Evolutionary conservation across 164 flowering plant genomes (phyloP).

Genomic region (Pachysandra terminalis): DNA sequence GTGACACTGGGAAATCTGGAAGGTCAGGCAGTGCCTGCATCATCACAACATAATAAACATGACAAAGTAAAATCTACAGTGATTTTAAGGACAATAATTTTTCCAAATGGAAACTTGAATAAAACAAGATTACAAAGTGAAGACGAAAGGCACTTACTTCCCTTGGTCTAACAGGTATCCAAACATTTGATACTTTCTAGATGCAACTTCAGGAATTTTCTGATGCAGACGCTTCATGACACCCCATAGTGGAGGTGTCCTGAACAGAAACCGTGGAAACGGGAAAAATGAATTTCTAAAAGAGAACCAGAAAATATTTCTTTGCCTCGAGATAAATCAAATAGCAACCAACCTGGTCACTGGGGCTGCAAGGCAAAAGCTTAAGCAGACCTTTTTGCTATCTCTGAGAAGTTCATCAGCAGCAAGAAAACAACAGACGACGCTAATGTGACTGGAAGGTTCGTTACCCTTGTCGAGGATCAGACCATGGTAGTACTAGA

Average conservation of each 20-base stretch:
- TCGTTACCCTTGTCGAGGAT: constrained; percentile 81
- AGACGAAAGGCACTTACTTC: constrained; percentile 46
- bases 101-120: neutral
- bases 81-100: neutral
- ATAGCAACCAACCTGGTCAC: constrained; percentile 63
- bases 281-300: too few species aligned
- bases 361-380: constrained; percentile 78
- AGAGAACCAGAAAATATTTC: neutral
- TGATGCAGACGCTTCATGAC: constrained; percentile 75
- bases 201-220: constrained; percentile 79
- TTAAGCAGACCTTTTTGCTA: constrained; percentile 81
- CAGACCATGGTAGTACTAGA: constrained; percentile 88
- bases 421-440: constrained; percentile 79
- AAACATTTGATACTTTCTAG: constrained; percentile 78
- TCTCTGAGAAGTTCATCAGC: constrained; percentile 73
- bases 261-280: constrained; percentile 15
- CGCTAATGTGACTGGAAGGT: constrained; percentile 57
- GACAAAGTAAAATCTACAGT: neutral
- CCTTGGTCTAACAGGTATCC: constrained; percentile 74
- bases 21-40: constrained; percentile 74
- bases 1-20: constrained; percentile 74
- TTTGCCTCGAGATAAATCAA: neutral
- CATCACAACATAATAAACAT: neutral
- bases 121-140: neutral
- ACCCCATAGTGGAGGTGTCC: constrained; percentile 85